A percentile compares a stretch with the other conserved stretches of the same genome.
phyloP scores from a whole-genome alignment of 495 filamentous ascomycete genomes.

The Xylaria flabelliformis region DNA sequence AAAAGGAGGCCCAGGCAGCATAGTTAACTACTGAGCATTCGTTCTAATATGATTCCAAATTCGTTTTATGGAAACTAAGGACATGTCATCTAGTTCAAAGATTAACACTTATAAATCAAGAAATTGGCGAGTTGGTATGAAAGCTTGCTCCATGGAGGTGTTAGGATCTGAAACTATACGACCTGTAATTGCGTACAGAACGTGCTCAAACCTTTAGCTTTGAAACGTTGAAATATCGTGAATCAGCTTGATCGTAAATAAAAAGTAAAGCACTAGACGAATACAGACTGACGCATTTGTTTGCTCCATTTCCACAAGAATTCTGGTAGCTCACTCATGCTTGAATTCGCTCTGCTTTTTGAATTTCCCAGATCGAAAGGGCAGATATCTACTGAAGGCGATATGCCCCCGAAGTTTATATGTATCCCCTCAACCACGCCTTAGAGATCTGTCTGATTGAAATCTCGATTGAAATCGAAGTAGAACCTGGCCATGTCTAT shows the following conservation, averaged over 20 bases:
- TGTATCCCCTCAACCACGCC: not conserved
- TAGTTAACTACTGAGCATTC: too few species aligned
- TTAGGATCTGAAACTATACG: too few species aligned
- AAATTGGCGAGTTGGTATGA: too few species aligned
- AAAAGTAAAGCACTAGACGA: not conserved
- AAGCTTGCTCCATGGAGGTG: too few species aligned
- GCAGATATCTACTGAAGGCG: not conserved
- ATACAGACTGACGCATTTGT: not conserved
- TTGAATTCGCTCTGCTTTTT: too few species aligned
- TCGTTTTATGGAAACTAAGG: too few species aligned
- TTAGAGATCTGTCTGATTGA: not conserved
- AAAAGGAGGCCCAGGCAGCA: too few species aligned
- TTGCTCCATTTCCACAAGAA: not conserved
- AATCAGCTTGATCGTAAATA: not conserved
- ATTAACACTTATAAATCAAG: too few species aligned
- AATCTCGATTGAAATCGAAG: conserved; percentile 17
- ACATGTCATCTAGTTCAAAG: too few species aligned
- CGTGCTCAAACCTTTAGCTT: not conserved
- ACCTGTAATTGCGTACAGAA: not conserved
- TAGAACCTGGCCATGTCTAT: conserved; percentile 14
- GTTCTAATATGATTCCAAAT: too few species aligned
- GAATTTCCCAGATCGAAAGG: not conserved
- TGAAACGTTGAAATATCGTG: not conserved
- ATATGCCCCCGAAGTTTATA: not conserved
- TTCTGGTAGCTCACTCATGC: not conserved